A percentile compares a stretch with the other conserved stretches of the same genome.
Evolutionary conservation across 257 asterid genomes (phyloP).

Genomic region (Petrea volubilis): DNA sequence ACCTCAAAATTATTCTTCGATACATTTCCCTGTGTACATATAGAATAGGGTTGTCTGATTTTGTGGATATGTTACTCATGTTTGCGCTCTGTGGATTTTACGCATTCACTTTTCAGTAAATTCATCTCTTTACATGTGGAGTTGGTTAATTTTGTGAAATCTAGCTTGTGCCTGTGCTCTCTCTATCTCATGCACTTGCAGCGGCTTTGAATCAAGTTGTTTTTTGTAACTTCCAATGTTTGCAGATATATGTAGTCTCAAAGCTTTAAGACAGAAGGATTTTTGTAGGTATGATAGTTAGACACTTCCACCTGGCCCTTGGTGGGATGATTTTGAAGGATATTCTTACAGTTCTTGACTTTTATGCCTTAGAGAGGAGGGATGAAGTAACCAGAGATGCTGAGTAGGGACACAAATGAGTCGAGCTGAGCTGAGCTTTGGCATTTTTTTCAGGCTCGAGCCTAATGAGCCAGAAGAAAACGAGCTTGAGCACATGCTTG

Average conservation of each 20-base stretch:
- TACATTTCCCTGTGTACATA: background rate
- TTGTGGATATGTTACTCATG: background rate
- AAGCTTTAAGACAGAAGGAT: background rate
- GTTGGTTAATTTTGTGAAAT: background rate
- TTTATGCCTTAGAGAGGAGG: background rate
- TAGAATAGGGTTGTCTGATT: slow-evolving; percentile 1
- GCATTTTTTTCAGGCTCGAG: no score
- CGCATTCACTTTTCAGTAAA: background rate
- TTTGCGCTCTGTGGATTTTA: background rate
- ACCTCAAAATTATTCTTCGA: background rate
- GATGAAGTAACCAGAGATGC: background rate
- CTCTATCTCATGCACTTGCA: background rate
- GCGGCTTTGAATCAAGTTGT: background rate
- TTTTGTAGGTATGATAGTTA: background rate
- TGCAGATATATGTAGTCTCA: background rate
- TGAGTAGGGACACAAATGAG: no score
- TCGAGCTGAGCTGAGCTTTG: no score
- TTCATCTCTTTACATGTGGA: background rate
- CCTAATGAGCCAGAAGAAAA: no score
- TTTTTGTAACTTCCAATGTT: background rate
- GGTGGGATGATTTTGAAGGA: background rate
- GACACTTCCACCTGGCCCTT: background rate
- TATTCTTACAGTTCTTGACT: background rate
- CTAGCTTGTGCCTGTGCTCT: background rate
- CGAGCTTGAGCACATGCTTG: no score